Evolutionary conservation across 2,329 filamentous ascomycete species (phyloP).

Genomic region (Hawksworthiomyces lignivorus): DNA sequence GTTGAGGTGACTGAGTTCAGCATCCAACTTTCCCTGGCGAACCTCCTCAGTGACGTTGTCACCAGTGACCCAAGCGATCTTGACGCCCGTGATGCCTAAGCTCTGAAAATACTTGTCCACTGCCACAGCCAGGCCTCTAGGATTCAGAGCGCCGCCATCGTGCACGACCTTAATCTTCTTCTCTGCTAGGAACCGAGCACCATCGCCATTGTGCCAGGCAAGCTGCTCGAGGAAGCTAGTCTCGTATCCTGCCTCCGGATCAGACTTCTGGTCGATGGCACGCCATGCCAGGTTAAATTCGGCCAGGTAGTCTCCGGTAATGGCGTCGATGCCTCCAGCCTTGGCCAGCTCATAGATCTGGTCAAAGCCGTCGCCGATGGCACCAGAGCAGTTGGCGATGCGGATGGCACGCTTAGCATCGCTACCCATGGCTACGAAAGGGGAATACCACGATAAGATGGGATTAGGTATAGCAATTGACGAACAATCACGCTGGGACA

Average conservation of each 20-base stretch:
- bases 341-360: constrained; percentile 27
- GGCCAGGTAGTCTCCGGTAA: constrained; percentile 20
- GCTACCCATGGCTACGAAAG: not conserved
- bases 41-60: constrained; percentile 29
- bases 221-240: constrained; percentile 23
- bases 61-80: constrained; percentile 36
- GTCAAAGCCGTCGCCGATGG: constrained; percentile 27
- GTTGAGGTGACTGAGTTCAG: not conserved
- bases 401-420: constrained; percentile 23
- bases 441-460: too few relatives aligned
- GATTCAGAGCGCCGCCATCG: constrained; percentile 44
- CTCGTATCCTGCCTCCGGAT: constrained; percentile 22
- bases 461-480: too few relatives aligned
- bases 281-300: constrained; percentile 25
- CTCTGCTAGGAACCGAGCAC: constrained; percentile 19
- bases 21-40: not conserved
- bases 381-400: constrained; percentile 30
- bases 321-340: constrained; percentile 17
- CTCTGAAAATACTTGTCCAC: constrained; percentile 4
- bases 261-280: constrained; percentile 21
- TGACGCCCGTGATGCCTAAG: constrained; percentile 19
- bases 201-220: constrained; percentile 13
- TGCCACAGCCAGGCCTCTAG: constrained; percentile 34
- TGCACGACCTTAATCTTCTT: constrained; percentile 41
- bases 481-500: too few relatives aligned